These are phyloP conservation scores for Kregervanrija pseudodelftensis DNA, from an alignment of 805 yeast genomes.

Conservation along the genomic window DNA sequence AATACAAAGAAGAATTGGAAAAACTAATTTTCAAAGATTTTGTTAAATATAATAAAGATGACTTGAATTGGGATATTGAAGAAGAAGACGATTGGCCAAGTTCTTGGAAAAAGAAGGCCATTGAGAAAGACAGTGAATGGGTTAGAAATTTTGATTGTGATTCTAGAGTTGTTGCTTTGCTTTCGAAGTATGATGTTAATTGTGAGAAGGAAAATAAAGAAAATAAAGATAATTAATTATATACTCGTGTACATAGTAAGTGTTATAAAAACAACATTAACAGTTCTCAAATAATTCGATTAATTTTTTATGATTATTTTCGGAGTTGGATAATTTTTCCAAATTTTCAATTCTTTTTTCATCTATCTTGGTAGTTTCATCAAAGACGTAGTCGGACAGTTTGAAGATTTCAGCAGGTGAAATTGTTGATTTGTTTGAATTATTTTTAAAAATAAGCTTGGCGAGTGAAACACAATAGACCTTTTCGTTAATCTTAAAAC, in stretches of 20 bases:
- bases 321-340: too few relatives aligned
- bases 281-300: too few relatives aligned
- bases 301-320: too few relatives aligned
- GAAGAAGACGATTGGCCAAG: constrained; percentile 88
- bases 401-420: too few relatives aligned
- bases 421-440: too few relatives aligned
- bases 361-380: too few relatives aligned
- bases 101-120: constrained; percentile 75
- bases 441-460: too few relatives aligned
- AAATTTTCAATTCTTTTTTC: too few relatives aligned
- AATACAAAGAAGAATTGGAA: constrained; percentile 22
- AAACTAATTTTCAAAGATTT: constrained; percentile 32
- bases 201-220: constrained; percentile 11
- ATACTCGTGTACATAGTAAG: not conserved
- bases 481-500: constrained; percentile 39
- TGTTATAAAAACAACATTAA: too few relatives aligned
- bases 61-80: constrained; percentile 35
- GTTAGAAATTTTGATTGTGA: constrained; percentile 66
- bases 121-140: constrained; percentile 80
- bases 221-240: constrained; percentile 8
- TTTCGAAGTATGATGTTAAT: constrained; percentile 38
- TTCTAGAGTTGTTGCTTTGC: constrained; percentile 48
- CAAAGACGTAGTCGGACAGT: too few relatives aligned
- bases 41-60: constrained; percentile 45
- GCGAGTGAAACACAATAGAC: not conserved